phyloP scores from a whole-genome alignment of 306 rosid genomes.

The Dalbergia cochinchinensis region DNA sequence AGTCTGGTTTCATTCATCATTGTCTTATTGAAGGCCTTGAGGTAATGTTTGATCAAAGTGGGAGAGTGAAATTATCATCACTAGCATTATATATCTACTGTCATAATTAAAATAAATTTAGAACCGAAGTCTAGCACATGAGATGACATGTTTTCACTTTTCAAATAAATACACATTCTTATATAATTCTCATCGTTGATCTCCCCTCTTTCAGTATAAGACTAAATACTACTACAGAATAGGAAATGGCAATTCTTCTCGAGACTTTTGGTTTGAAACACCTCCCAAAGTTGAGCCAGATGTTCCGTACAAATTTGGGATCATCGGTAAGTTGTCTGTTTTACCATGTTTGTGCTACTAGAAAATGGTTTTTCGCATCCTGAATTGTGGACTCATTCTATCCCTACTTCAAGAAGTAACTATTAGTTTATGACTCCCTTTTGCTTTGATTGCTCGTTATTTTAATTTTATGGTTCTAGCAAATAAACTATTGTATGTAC shows the following conservation, averaged over 20 bases:
- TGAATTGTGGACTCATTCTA: constrained; percentile 29
- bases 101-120: constrained; percentile 33
- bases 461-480: constrained; percentile 26
- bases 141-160: constrained; percentile 32
- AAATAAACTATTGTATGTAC: constrained; percentile 36
- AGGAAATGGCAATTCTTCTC: constrained; percentile 85
- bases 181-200: constrained; percentile 30
- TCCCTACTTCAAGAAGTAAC: constrained; percentile 33
- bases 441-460: constrained; percentile 27
- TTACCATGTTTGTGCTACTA: constrained; percentile 22
- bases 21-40: constrained; percentile 80
- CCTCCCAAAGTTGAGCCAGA: constrained; percentile 82
- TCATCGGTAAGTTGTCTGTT: constrained; percentile 73
- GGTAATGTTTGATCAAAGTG: constrained; percentile 56
- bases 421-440: neutral
- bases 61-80: constrained; percentile 32
- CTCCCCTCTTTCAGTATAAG: constrained; percentile 64
- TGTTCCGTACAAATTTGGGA: constrained; percentile 85
- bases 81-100: constrained; percentile 17
- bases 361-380: constrained; percentile 29
- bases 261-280: constrained; percentile 87
- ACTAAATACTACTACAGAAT: constrained; percentile 89
- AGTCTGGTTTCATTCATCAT: constrained; percentile 92
- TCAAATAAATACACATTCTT: constrained; percentile 17
- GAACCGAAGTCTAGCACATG: constrained; percentile 5